These are phyloP conservation scores for Penicillium coffeae DNA, from an alignment of 495 filamentous ascomycete species.

Conservation along the genomic window DNA sequence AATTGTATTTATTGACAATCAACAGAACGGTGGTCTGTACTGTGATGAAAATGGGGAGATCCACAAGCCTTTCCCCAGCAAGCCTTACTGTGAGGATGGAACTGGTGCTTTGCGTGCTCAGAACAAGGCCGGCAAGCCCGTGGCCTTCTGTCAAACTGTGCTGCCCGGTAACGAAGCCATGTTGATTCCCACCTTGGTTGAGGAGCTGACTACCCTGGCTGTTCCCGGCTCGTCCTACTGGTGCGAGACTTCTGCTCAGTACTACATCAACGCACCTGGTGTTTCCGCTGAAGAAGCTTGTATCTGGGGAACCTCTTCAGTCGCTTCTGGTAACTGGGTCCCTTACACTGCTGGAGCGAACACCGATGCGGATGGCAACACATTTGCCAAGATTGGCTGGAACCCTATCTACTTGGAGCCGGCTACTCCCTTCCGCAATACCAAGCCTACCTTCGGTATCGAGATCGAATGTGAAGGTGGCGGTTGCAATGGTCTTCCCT, in stretches of 20 bases:
- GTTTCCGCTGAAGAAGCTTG: slow-evolving; percentile 57
- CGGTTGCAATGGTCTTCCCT: slow-evolving; percentile 70
- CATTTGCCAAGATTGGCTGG: slow-evolving; percentile 74
- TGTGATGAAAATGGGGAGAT: slow-evolving; percentile 66
- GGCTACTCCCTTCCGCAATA: slow-evolving; percentile 52
- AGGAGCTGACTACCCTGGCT: slow-evolving; percentile 52
- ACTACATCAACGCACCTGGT: slow-evolving; percentile 77
- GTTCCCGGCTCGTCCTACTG: slow-evolving; percentile 71
- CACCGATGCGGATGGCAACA: slow-evolving; percentile 58
- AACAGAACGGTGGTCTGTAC: slow-evolving; percentile 71
- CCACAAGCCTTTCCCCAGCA: slow-evolving; percentile 65
- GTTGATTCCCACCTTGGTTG: slow-evolving; percentile 73
- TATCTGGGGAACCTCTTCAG: slow-evolving; percentile 62
- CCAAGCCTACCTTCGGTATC: slow-evolving; percentile 62
- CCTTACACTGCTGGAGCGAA: slow-evolving; percentile 79
- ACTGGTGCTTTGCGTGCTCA: slow-evolving; percentile 59
- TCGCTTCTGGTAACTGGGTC: slow-evolving; percentile 74
- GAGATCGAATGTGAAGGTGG: slow-evolving; percentile 65
- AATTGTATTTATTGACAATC: slow-evolving; percentile 14
- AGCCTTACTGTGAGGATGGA: slow-evolving; percentile 69
- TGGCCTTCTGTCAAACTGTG: slow-evolving; percentile 81
- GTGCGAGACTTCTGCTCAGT: slow-evolving; percentile 73
- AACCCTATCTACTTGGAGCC: slow-evolving; percentile 71
- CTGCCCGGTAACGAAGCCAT: slow-evolving; percentile 85
- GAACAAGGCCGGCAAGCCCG: slow-evolving; percentile 58